Evolutionary conservation across 495 filamentous ascomycete genomes (phyloP).

Genomic region (Lichenothelia convexa): DNA sequence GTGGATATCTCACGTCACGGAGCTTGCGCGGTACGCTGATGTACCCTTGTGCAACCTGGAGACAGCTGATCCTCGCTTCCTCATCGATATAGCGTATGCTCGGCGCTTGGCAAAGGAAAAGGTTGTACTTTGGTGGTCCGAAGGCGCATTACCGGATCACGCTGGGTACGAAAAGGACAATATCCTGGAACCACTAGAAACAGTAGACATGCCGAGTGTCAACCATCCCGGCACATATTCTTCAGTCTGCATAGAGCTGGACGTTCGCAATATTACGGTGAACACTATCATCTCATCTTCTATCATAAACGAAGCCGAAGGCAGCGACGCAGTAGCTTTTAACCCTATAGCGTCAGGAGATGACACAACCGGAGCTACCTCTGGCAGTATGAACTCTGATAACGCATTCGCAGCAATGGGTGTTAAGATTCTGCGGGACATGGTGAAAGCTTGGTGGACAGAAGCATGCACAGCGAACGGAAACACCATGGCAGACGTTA

Average conservation of each 20-base stretch:
- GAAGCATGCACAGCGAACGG: conserved; percentile 52
- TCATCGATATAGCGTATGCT: conserved; percentile 93
- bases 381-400: conserved; percentile 64
- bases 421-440: conserved; percentile 75
- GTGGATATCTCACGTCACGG: conserved; percentile 76
- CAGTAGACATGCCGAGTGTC: conserved; percentile 81
- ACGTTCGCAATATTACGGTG: conserved; percentile 85
- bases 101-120: conserved; percentile 77
- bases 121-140: conserved; percentile 97
- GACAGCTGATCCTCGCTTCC: conserved; percentile 75
- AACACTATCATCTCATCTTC: conserved; percentile 96
- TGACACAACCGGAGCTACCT: conserved; percentile 35
- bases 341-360: conserved; percentile 56
- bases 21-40: conserved; percentile 80
- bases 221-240: conserved; percentile 87
- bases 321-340: conserved; percentile 59
- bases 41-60: conserved; percentile 92
- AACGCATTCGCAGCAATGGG: conserved; percentile 86
- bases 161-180: conserved; percentile 93
- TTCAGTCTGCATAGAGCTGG: conserved; percentile 90
- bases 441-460: conserved; percentile 97
- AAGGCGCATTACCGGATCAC: conserved; percentile 71
- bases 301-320: conserved; percentile 93
- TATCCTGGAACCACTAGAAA: conserved; percentile 63
- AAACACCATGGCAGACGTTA: conserved; percentile 70